Evolutionary conservation across 2,329 filamentous ascomycete genomes (phyloP), one percentile per base, ranked within the genome.

Genomic region (Zymoseptoria passerinii): DNA sequence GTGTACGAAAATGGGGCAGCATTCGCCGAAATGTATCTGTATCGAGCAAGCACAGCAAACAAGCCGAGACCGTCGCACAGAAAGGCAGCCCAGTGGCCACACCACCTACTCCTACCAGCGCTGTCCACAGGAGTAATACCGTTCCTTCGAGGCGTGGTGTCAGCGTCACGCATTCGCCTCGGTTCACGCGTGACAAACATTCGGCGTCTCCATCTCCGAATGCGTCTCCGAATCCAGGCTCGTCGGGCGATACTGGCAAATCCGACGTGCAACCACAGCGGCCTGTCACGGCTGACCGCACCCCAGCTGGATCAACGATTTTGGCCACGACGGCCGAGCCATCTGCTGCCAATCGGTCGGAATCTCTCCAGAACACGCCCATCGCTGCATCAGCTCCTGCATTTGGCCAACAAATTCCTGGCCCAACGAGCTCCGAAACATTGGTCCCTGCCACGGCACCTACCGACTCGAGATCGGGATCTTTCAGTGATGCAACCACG

Each of bases 11-110:
- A 68, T 89, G 88, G 66, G 91, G 87, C 58, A 85, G 84, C 65
- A 77, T 96, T 28, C 83, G 92, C 62, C 83, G 94, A 63, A 96
- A 96, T 69, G 88, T 92, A 54, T 97, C 94, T 2, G 89, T 91
- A 0, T 95, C 92, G 3, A 97, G 94, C n/a, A 85, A 86, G 65
- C 85, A 90, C 65, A 96, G 92, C 4, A 83, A 87, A 59, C 81
- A 86, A 60, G 92, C 91, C 23, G 85, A 83, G 61, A 87, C 83
- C 58, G 80, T 83, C 27, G 84, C 86, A 7, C 90, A 85, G 55
- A 89, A 90, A 0, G 83, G 80, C 55, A 88, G 83, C 62, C 85
- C 84, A 10, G 78, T 63, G 18, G 59, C 59, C 18, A 68, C 60
- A 44, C 66, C 71, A 29, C 57, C 63, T 10, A 67, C 66, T 7